Evolutionary conservation across 176 grass and related monocot species (phyloP).

Genomic region (Carex myosuroides): DNA sequence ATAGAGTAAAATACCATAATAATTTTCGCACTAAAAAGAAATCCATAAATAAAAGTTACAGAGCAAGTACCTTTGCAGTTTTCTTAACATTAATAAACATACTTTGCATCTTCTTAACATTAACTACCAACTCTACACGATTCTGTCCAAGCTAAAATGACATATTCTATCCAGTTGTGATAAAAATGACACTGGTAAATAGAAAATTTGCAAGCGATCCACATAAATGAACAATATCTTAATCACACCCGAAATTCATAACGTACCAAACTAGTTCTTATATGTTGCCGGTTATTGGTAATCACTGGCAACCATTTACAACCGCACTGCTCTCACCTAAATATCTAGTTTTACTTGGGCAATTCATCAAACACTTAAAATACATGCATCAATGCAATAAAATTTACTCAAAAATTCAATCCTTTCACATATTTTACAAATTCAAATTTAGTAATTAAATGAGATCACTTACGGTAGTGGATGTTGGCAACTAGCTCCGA

Average conservation of each 20-base stretch:
- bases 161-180: not conserved
- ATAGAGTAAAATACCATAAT: not conserved
- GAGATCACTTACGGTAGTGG: too few species aligned
- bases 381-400: too few species aligned
- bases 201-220: not conserved
- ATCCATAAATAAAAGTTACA: slow-evolving; percentile 2
- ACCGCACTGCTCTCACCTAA: too few species aligned
- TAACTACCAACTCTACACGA: not conserved
- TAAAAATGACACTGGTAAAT: not conserved
- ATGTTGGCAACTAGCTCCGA: too few species aligned
- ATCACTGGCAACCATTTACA: too few species aligned
- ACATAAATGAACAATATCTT: not conserved
- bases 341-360: too few species aligned
- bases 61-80: slow-evolving; percentile 70
- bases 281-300: too few species aligned
- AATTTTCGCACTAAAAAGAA: not conserved
- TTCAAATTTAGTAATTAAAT: too few species aligned
- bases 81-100: slow-evolving; percentile 97
- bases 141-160: not conserved
- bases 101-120: slow-evolving; percentile 63
- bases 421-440: too few species aligned
- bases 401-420: too few species aligned
- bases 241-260: not conserved
- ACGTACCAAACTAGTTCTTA: not conserved
- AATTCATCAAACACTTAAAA: too few species aligned